Percentiles rank a stretch among this genome's conserved stretches.
phyloP scores from a whole-genome alignment of 345 rosid genomes.

The Citropsis articulata region DNA sequence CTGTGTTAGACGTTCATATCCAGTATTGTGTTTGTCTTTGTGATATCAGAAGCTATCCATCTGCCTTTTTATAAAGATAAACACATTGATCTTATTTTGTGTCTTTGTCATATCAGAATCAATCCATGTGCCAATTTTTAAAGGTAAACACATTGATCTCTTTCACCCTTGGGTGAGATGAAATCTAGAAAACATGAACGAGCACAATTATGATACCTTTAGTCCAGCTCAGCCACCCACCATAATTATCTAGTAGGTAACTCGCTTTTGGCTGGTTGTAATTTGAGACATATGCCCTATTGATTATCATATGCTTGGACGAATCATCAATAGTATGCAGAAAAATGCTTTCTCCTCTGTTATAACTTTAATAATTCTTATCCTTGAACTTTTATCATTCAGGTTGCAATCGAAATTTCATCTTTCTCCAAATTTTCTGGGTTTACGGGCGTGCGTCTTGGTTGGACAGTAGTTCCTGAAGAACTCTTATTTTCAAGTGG shows the following conservation, averaged over 20 bases:
- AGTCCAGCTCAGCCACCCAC: neutral
- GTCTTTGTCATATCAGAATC: neutral
- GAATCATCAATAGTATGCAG: neutral
- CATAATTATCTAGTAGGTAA: neutral
- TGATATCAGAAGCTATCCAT: neutral
- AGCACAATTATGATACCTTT: neutral
- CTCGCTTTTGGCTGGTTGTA: neutral
- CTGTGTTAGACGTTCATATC: neutral
- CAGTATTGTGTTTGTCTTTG: neutral
- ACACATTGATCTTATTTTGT: neutral
- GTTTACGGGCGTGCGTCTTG: constrained; percentile 86
- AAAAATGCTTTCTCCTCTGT: neutral
- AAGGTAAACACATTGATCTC: neutral
- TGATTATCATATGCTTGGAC: neutral
- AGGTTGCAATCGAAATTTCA: constrained; percentile 89
- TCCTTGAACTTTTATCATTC: neutral
- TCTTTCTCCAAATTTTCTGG: constrained; percentile 90
- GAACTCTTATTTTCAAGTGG: constrained; percentile 67
- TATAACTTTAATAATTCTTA: neutral
- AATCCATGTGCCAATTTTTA: neutral
- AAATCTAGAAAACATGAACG: neutral
- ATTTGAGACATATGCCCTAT: neutral
- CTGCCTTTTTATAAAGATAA: neutral
- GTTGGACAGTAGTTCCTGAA: constrained; percentile 83
- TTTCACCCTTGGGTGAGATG: neutral